Percentiles rank a stretch among this genome's conserved stretches.
Evolutionary conservation across 169 alveolate genomes (phyloP).

Genomic region (Cardiosporidium cionae): DNA sequence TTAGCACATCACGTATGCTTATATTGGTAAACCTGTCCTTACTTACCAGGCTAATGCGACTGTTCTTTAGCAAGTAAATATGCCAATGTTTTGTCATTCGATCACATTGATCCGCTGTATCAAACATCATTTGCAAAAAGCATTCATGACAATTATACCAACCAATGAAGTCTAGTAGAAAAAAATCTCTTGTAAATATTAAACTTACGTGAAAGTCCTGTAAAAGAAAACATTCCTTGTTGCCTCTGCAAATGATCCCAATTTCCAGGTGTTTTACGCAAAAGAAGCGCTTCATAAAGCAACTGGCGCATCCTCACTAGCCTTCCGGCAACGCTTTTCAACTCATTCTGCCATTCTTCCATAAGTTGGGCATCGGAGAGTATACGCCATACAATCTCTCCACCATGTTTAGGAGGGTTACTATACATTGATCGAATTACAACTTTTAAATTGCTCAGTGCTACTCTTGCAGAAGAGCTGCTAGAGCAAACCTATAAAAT

Average conservation of each 20-base stretch:
- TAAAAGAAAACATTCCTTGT: constrained; percentile 78
- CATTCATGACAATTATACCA: too few relatives aligned
- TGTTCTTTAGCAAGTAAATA: constrained; percentile 58
- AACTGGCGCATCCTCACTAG: constrained; percentile 56
- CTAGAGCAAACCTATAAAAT: too few relatives aligned
- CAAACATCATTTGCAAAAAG: too few relatives aligned
- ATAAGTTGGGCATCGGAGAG: constrained; percentile 47
- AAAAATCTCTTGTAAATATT: too few relatives aligned
- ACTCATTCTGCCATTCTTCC: constrained; percentile 66
- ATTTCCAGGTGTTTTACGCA: constrained; percentile 57
- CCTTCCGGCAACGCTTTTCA: constrained; percentile 59
- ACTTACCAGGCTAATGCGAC: constrained; percentile 63
- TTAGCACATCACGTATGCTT: too few relatives aligned
- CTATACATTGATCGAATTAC: constrained; percentile 71
- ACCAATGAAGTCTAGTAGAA: too few relatives aligned
- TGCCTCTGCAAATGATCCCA: constrained; percentile 71
- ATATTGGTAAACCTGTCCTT: too few relatives aligned
- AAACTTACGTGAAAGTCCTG: constrained; percentile 61
- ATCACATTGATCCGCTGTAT: constrained; percentile 62
- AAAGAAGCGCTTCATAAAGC: constrained; percentile 51
- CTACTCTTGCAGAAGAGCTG: too few relatives aligned
- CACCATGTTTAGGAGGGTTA: constrained; percentile 79
- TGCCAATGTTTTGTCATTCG: constrained; percentile 59
- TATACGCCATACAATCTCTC: constrained; percentile 60
- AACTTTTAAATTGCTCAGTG: constrained; percentile 52